A percentile compares a stretch with the other conserved stretches of the same genome.
Conservation (phyloP, 768 basidiomycete genomes). For the Holtermanniella nyarrowii region DNA sequence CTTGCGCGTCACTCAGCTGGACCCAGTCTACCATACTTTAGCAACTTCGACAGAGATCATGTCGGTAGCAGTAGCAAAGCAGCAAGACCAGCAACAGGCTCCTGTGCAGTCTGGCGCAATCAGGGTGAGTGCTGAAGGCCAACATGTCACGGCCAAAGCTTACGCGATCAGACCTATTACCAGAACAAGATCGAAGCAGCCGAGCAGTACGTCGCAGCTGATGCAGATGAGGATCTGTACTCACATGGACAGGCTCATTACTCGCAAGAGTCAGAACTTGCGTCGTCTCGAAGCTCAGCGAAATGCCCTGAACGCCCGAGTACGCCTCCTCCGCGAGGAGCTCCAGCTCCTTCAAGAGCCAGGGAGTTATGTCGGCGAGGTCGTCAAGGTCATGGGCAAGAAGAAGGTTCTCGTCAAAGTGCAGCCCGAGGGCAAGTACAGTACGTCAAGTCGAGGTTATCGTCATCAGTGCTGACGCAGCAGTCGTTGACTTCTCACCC, state of each 20-base stretch:
- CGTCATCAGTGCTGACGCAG: not conserved
- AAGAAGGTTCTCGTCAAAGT: conserved; percentile 97
- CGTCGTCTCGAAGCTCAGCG: conserved; percentile 90
- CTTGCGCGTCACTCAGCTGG: not conserved
- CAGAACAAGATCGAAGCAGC: conserved; percentile 77
- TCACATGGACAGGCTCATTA: conserved; percentile 52
- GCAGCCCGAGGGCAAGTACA: conserved; percentile 98
- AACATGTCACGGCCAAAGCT: too few species aligned
- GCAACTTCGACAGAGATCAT: not conserved
- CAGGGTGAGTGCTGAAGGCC: not conserved
- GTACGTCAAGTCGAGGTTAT: conserved; percentile 49
- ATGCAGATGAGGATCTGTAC: conserved; percentile 61
- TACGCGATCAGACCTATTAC: conserved; percentile 62
- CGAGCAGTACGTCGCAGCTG: not conserved
- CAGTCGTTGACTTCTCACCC: conserved; percentile 86
- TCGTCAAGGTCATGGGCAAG: conserved; percentile 98
- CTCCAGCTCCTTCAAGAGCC: conserved; percentile 87
- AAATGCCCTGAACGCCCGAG: conserved; percentile 92
- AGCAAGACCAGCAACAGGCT: too few species aligned
- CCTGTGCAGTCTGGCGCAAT: not conserved
- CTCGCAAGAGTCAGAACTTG: conserved; percentile 92
- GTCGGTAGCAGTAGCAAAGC: not conserved
- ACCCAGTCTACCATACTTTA: not conserved
- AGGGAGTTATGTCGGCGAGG: conserved; percentile 93
- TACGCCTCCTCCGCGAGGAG: conserved; percentile 81